These are phyloP conservation scores for Chalciporus piperatoides DNA, from an alignment of 1,284 basidiomycete genomes.

Conservation along the genomic window DNA sequence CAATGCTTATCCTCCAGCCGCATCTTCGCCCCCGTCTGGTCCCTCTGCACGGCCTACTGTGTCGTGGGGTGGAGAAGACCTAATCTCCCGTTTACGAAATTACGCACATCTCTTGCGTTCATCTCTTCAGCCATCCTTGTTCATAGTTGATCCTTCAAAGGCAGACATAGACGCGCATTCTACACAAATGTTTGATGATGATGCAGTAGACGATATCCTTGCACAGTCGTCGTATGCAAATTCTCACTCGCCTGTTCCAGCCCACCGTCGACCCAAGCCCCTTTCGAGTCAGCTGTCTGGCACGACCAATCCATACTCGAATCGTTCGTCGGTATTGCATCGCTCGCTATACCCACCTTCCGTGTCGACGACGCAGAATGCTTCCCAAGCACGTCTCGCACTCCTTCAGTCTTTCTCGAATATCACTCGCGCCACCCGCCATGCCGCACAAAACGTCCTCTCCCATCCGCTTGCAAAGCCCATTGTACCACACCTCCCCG, in stretches of 20 bases:
- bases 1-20: constrained; percentile 62
- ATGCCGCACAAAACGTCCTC: constrained; percentile 87
- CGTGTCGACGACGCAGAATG: constrained; percentile 44
- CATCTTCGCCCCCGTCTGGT: constrained; percentile 38
- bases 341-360: constrained; percentile 59
- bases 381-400: constrained; percentile 69
- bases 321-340: constrained; percentile 73
- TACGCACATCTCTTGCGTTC: constrained; percentile 78
- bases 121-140: constrained; percentile 76
- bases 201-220: constrained; percentile 79
- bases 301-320: constrained; percentile 53
- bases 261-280: constrained; percentile 70
- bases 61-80: constrained; percentile 84
- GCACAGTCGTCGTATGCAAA: constrained; percentile 71
- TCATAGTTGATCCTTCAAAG: constrained; percentile 88
- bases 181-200: constrained; percentile 74
- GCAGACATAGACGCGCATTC: constrained; percentile 89
- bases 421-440: constrained; percentile 83
- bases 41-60: constrained; percentile 43
- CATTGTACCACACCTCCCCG: constrained; percentile 89
- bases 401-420: constrained; percentile 85
- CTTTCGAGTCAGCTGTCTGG: constrained; percentile 42
- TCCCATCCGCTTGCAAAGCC: constrained; percentile 93
- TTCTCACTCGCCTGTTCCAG: constrained; percentile 79
- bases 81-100: constrained; percentile 66